Evolutionary conservation across 2,329 filamentous ascomycete genomes (phyloP).

Genomic region (Elsinoe arachidis): DNA sequence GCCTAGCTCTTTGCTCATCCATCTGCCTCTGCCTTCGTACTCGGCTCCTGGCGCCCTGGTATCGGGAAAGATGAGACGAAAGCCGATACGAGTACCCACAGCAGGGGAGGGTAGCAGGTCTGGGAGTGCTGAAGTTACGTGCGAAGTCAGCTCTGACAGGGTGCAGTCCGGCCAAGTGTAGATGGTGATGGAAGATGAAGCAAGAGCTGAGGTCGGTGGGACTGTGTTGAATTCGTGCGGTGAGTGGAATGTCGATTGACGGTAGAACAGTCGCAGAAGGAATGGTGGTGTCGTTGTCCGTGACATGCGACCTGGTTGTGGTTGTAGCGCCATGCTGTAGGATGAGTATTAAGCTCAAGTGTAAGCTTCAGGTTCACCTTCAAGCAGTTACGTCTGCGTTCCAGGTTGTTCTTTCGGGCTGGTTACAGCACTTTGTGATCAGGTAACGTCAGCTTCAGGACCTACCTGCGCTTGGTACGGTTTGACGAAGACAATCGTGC

Average conservation of each 20-base stretch:
- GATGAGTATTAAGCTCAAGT: neutral
- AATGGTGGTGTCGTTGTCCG: slow-evolving; percentile 69
- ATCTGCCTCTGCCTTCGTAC: slow-evolving; percentile 46
- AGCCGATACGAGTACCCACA: slow-evolving; percentile 76
- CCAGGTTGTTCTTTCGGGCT: no score
- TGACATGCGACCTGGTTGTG: slow-evolving; percentile 44
- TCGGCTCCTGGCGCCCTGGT: slow-evolving; percentile 39
- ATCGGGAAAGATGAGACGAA: slow-evolving; percentile 79
- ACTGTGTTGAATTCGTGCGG: slow-evolving; percentile 57
- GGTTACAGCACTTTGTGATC: no score
- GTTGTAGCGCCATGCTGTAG: slow-evolving; percentile 27
- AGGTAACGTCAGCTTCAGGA: no score
- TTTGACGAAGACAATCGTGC: neutral
- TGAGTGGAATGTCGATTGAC: slow-evolving; percentile 64
- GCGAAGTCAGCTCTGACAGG: slow-evolving; percentile 68
- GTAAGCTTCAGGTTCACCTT: neutral
- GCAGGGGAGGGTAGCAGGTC: slow-evolving; percentile 62
- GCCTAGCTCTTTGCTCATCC: slow-evolving; percentile 71
- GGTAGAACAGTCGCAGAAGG: slow-evolving; percentile 77
- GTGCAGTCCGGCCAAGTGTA: slow-evolving; percentile 82
- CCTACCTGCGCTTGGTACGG: no score
- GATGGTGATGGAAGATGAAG: slow-evolving; percentile 51
- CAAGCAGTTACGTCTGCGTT: no score
- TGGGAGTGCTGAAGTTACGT: slow-evolving; percentile 62
- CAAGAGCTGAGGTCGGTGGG: slow-evolving; percentile 45